Percentiles rank a stretch among this genome's conserved stretches.
phyloP scores from a whole-genome alignment of 2,329 filamentous ascomycete genomes.

The Pezizomycotina sp. region DNA sequence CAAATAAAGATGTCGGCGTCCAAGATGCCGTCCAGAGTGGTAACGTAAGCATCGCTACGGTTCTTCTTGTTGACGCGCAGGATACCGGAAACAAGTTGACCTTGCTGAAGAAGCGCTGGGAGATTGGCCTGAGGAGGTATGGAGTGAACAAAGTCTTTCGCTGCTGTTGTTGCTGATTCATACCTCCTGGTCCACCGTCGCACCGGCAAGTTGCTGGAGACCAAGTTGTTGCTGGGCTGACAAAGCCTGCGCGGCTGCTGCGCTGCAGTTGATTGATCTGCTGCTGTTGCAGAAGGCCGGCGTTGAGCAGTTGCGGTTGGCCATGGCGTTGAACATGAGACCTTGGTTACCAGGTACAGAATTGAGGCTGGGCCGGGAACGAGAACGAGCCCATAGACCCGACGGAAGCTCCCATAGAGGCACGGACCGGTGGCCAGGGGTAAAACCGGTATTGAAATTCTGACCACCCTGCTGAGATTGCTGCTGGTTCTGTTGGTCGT shows the following conservation, averaged over 20 bases:
- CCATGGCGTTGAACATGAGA: slow-evolving; percentile 30
- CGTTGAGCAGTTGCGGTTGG: slow-evolving; percentile 53
- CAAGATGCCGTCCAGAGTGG: slow-evolving; percentile 67
- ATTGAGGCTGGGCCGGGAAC: slow-evolving; percentile 72
- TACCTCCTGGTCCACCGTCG: too few relatives aligned
- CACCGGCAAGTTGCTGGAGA: slow-evolving; percentile 34
- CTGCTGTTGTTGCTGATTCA: slow-evolving; percentile 70
- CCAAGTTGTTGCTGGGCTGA: slow-evolving; percentile 61
- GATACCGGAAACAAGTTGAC: slow-evolving; percentile 88
- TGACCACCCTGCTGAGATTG: slow-evolving; percentile 33
- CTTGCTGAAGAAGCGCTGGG: slow-evolving; percentile 75
- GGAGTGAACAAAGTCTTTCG: slow-evolving; percentile 97
- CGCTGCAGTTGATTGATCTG: slow-evolving; percentile 78
- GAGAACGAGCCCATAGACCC: slow-evolving; percentile 73
- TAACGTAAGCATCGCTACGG: slow-evolving; percentile 93
- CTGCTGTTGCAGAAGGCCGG: slow-evolving; percentile 24
- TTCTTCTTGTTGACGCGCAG: slow-evolving; percentile 99
- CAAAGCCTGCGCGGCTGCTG: slow-evolving; percentile 60
- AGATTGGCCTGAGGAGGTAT: slow-evolving; percentile 90
- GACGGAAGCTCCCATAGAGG: slow-evolving; percentile 73
- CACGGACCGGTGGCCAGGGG: slow-evolving; percentile 80
- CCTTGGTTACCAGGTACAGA: slow-evolving; percentile 55
- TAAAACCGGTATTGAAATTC: slow-evolving; percentile 60
- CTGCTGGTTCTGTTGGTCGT: slow-evolving; percentile 30
- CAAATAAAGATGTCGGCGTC: slow-evolving; percentile 99